Evolutionary conservation across 208 protist species (phyloP), one percentile per base, ranked within the genome.

Genomic region (Leishmania tarentolae): DNA sequence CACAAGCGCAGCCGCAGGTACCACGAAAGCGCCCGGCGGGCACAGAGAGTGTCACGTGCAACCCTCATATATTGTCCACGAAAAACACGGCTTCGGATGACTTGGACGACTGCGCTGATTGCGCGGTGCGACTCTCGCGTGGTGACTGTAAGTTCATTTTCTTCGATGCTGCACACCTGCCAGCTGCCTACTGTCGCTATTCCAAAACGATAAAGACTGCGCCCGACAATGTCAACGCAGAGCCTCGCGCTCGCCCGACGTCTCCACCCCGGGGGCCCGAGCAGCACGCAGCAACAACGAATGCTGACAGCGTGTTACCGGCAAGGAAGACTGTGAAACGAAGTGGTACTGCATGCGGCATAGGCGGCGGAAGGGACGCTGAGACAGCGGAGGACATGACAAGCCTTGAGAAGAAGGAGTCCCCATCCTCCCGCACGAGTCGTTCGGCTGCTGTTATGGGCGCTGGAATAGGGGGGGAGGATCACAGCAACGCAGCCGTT

Each of bases 151-250:
- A 63, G 11, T 81, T 76, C 42, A 13, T 86, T 9, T 86, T 80
- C 78, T 88, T 84, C 52, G 61, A 83, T 42, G 52, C 73, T 3
- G 59, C 35, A 28, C 65, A 83, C n/a, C 76, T 88, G 46, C 85
- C 85, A 1, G 35, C 47, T 15, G 77, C 78, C 15, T 88, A 79
- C 44, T 73, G 35, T 11, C 17, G 57, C 42, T 76, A 76, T 46
- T 56, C 28, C 21, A 7, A 78, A 57, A 37, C 40, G 31, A 8
- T 15, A 50, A 66, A 50, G 35, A n/a, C 44, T 24, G 50, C 21
- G 40, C 4, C 42, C 9, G 19, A 0, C 44, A 44, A 11, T 19
- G 37, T n/a, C 28, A n/a, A 56, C 44, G 46, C 70, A 28, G 46
- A 42, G 4, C n/a, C 66, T 28, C 24, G 19, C 46, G 35, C 66